Evolutionary conservation across 139 green algal genomes (phyloP), one percentile per base, ranked within the genome.

Genomic region (Choricystis sp.): DNA sequence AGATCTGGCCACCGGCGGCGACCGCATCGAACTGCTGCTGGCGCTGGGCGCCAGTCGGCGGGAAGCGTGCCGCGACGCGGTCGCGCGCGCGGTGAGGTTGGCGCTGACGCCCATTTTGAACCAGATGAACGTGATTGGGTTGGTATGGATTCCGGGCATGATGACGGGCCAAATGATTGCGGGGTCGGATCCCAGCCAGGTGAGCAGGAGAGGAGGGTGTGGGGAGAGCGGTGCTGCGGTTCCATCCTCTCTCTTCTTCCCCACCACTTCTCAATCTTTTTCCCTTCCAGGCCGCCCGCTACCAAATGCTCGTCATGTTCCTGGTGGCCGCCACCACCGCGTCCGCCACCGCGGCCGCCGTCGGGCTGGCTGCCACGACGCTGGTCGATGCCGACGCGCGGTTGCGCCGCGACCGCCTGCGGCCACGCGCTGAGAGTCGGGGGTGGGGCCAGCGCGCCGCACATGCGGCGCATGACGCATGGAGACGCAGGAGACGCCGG

Each of bases 281-380:
- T 52, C 40, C n/a, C 57, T 56, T 40, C 70, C 73, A 73, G 83
- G 82, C 65, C 29, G 79, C 59, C 21, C 68, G 68, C 57, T 90
- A 92, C 65, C 85, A 94, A 60, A 92, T 92, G 68, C 64, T 88
- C 0, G 81, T 93, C 59, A 81, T 93, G 72, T 89, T 93, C 60
- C 57, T 88, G 3, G 70, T 89, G 14, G 73, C 63, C 2, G 63
- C 69, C 19, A 68, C 70, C 30, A 75, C 70, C 3, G 57, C 57
- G 5, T 29, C 66, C 0, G 40, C 29, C 0, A 27, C 68, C 23
- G 57, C 67, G 21, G 62, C 66, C 2, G 26, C 61, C 5, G 23
- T 72, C 16, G 52, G 66, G 3, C 49, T 67, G 29, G 69, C 69
- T 1, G 64, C 62, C 5, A 49, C 58, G 4, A 58, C 63, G 2